phyloP scores from a whole-genome alignment of 2,329 filamentous ascomycete species.

The Dryadomyces quercivorus region DNA sequence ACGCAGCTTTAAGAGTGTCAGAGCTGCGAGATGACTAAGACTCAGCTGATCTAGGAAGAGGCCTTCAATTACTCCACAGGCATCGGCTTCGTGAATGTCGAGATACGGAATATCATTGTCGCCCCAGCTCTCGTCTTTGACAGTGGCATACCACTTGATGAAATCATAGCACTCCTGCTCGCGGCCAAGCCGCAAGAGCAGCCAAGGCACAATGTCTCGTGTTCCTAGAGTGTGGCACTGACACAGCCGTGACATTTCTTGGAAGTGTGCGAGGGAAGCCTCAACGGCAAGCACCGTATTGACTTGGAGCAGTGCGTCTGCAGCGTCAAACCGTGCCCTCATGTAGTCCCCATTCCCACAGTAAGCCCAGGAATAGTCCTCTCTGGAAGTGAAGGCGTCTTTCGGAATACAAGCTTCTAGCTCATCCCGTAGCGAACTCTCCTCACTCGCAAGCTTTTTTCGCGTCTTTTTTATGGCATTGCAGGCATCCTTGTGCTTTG shows the following conservation, averaged over 20 bases:
- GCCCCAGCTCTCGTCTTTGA: constrained; percentile 11
- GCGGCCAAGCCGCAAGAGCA: constrained; percentile 18
- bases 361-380: too few relatives aligned
- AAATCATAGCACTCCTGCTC: constrained; percentile 31
- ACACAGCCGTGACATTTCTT: constrained; percentile 8
- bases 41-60: not conserved
- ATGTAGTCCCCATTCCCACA: too few relatives aligned
- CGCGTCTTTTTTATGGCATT: constrained; percentile 8
- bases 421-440: too few relatives aligned
- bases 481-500: constrained; percentile 16
- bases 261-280: not conserved
- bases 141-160: constrained; percentile 29
- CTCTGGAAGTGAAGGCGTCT: too few relatives aligned
- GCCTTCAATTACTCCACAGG: constrained; percentile 21
- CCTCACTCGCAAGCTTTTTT: too few relatives aligned
- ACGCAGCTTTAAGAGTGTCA: constrained; percentile 14
- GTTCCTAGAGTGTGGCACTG: constrained; percentile 7
- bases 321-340: too few relatives aligned
- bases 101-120: constrained; percentile 20
- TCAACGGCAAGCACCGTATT: too few relatives aligned
- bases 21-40: constrained; percentile 11
- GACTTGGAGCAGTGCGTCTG: too few relatives aligned
- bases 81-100: constrained; percentile 25
- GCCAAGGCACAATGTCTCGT: constrained; percentile 9
- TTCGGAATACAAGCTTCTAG: too few relatives aligned